Conservation (phyloP, 257 asterid genomes). For the Salvia rosmarinus region DNA sequence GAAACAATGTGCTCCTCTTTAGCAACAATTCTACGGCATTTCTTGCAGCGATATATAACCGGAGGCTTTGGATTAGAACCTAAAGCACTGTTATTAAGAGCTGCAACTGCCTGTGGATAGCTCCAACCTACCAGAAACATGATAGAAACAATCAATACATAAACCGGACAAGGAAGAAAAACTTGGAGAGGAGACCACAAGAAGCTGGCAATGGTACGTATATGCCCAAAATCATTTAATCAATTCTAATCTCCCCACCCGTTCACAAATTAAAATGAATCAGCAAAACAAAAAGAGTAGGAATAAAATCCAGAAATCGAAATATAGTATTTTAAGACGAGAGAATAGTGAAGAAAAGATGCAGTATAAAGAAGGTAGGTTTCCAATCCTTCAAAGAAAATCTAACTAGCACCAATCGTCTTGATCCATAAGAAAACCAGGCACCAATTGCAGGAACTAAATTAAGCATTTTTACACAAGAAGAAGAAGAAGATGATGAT, state of each 20-base stretch:
- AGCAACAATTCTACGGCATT: conserved; percentile 90
- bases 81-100: conserved; percentile 27
- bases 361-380: not conserved
- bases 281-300: not conserved
- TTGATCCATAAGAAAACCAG: not conserved
- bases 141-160: conserved; percentile 3
- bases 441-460: not conserved
- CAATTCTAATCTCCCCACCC: not conserved
- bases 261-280: no score
- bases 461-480: conserved; percentile 11
- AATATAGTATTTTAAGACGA: not conserved
- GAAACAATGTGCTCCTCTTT: conserved; percentile 63
- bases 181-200: not conserved
- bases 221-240: not conserved
- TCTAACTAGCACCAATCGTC: not conserved
- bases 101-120: conserved; percentile 18
- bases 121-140: conserved; percentile 23
- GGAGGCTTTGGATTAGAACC: conserved; percentile 49
- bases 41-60: conserved; percentile 85
- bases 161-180: not conserved
- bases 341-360: not conserved
- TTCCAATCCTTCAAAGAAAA: not conserved
- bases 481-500: no score
- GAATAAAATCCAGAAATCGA: not conserved
- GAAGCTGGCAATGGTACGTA: not conserved